Evolutionary conservation across 176 grass and related monocot genomes (phyloP).

Genomic region (Olyra latifolia): DNA sequence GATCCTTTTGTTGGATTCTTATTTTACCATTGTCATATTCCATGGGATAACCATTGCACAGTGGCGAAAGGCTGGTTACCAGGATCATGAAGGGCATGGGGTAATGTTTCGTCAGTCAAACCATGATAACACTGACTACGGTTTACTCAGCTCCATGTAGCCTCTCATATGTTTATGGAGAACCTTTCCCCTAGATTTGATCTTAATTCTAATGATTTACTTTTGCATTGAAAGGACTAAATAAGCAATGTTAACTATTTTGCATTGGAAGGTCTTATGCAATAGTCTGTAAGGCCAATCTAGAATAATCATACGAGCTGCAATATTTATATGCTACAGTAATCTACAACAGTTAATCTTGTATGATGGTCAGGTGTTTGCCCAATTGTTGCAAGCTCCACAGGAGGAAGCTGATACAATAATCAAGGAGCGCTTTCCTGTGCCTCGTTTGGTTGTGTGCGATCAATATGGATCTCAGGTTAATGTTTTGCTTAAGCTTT

Average conservation of each 20-base stretch:
- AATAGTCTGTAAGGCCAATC: not conserved
- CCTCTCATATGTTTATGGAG: not conserved
- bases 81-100: constrained; percentile 87
- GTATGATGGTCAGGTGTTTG: constrained; percentile 63
- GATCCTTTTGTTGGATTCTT: constrained; percentile 85
- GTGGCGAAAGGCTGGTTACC: constrained; percentile 95
- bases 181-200: constrained; percentile 4
- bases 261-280: not conserved
- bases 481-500: constrained; percentile 17
- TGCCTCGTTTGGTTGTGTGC: constrained; percentile 84
- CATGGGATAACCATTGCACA: constrained; percentile 76
- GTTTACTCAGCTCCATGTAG: constrained; percentile 7
- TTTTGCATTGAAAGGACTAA: constrained; percentile 18
- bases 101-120: constrained; percentile 42
- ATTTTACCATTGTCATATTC: constrained; percentile 88
- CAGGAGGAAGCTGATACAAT: constrained; percentile 72
- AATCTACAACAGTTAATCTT: not conserved
- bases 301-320: not conserved
- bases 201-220: constrained; percentile 6
- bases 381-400: constrained; percentile 78
- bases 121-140: not conserved
- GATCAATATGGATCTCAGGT: constrained; percentile 99
- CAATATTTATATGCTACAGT: constrained; percentile 2
- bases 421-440: constrained; percentile 85
- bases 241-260: not conserved